Percentiles rank a stretch among this genome's conserved stretches.
Conservation (phyloP, 129 eudicot species). For the Apium graveolens region DNA sequence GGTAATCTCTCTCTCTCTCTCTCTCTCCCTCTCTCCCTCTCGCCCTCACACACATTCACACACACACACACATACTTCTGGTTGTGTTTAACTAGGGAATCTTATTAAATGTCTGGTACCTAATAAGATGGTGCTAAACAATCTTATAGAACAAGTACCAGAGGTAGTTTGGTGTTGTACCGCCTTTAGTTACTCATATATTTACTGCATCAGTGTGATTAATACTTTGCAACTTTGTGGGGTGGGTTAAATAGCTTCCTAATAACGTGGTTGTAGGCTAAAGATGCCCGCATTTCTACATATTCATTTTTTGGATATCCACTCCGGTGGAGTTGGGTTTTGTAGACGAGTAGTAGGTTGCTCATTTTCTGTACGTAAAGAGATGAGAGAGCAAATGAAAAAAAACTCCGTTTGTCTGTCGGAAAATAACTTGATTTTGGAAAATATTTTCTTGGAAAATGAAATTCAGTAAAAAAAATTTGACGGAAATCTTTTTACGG, state of each 20-base stretch:
- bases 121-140: neutral
- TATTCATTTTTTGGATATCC: neutral
- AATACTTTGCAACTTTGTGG: neutral
- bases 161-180: neutral
- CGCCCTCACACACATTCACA: neutral
- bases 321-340: neutral
- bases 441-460: too few species aligned
- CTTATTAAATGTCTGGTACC: neutral
- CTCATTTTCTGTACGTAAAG: neutral
- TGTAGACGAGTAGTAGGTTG: neutral
- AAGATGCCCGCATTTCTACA: neutral
- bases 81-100: neutral
- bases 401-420: too few species aligned
- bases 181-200: too few species aligned
- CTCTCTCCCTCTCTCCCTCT: too few species aligned
- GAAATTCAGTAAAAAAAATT: too few species aligned
- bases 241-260: neutral
- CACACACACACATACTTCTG: neutral
- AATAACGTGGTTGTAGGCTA: neutral
- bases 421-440: too few species aligned
- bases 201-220: neutral
- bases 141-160: neutral
- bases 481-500: too few species aligned
- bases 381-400: neutral
- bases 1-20: constrained; percentile 34